phyloP scores from a whole-genome alignment of 2,329 filamentous ascomycete species.

The Aureobasidium sp. region DNA sequence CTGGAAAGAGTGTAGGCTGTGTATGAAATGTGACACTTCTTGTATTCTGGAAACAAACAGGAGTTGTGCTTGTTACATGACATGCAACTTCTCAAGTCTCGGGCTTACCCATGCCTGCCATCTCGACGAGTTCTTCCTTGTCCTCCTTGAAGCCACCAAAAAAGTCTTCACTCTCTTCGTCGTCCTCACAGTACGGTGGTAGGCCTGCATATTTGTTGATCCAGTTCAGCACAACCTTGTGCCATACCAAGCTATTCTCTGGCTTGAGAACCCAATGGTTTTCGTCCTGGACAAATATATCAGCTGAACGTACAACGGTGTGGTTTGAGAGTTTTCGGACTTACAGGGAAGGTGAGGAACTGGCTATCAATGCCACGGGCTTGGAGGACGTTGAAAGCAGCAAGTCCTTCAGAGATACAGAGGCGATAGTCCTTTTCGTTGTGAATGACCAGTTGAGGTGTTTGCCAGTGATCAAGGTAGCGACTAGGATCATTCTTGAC shows the following conservation, averaged over 20 bases:
- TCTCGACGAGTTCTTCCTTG: constrained; percentile 14
- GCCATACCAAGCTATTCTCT: constrained; percentile 87
- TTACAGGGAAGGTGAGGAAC: constrained; percentile 64
- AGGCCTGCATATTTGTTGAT: constrained; percentile 52
- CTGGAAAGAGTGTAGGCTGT: too few relatives aligned
- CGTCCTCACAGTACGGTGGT: constrained; percentile 31
- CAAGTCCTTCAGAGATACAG: constrained; percentile 73
- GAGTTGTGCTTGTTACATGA: too few relatives aligned
- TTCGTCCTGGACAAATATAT: constrained; percentile 43
- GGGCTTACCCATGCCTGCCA: constrained; percentile 12
- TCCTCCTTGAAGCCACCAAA: constrained; percentile 22
- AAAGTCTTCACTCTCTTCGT: constrained; percentile 20
- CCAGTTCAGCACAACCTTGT: constrained; percentile 74
- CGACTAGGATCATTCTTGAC: constrained; percentile 49
- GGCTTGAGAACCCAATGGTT: constrained; percentile 81
- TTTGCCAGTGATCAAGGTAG: constrained; percentile 62
- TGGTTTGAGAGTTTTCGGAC: neutral
- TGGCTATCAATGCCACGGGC: constrained; percentile 64
- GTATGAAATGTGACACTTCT: too few relatives aligned
- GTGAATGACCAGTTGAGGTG: constrained; percentile 84
- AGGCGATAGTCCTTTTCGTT: constrained; percentile 84
- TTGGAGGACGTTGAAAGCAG: constrained; percentile 81
- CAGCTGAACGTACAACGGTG: neutral
- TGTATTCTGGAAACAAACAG: too few relatives aligned
- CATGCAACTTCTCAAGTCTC: too few relatives aligned